phyloP scores from a whole-genome alignment of 164 flowering plant species.

The Vitis amurensis region DNA sequence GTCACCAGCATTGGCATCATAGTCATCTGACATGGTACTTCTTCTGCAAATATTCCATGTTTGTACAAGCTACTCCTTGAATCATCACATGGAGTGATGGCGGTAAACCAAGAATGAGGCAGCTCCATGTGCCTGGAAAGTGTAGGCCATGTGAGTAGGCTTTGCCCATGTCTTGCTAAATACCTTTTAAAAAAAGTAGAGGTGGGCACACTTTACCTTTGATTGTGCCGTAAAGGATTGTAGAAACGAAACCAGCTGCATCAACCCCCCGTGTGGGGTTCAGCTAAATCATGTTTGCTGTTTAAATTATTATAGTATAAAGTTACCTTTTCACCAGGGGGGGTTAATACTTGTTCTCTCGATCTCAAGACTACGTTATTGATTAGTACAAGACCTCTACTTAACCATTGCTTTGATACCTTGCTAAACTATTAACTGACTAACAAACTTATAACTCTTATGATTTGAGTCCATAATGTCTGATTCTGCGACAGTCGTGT shows the following conservation, averaged over 20 bases:
- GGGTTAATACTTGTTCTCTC: too few species aligned
- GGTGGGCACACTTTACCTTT: background rate
- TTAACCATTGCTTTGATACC: too few species aligned
- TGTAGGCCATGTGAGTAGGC: conserved; percentile 6
- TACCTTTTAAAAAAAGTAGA: background rate
- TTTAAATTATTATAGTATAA: background rate
- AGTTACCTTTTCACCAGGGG: background rate
- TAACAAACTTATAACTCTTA: too few species aligned
- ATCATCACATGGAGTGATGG: too few species aligned
- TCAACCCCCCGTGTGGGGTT: background rate
- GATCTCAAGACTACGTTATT: too few species aligned
- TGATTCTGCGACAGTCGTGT: too few species aligned
- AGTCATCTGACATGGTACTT: too few species aligned
- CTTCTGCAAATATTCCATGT: too few species aligned
- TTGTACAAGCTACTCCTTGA: too few species aligned
- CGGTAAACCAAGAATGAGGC: background rate
- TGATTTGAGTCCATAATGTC: too few species aligned
- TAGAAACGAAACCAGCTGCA: background rate
- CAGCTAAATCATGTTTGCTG: background rate
- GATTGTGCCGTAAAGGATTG: background rate
- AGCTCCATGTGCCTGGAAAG: conserved; percentile 3
- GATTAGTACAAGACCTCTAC: too few species aligned
- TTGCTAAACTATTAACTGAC: too few species aligned
- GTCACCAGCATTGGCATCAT: background rate
- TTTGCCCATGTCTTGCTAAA: background rate